Base-by-base conservation (phyloP, 805 yeast species). In the Wickerhamiella dianesei region DNA sequence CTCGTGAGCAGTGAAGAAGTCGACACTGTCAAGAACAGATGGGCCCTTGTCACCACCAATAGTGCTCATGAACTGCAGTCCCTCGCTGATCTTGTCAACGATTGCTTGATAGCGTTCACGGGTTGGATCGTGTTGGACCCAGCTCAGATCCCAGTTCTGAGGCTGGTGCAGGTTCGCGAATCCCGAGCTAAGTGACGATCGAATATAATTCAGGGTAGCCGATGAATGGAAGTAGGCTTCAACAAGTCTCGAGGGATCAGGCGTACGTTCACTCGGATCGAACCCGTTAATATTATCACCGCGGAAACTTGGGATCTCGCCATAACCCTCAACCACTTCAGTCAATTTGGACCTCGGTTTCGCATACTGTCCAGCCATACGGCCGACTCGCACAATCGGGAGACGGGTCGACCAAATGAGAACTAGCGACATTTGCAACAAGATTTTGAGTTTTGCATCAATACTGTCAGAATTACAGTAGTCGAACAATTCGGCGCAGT, bases 351-450 rank as follows among this genome's bases (percentile, higher is more conserved):
- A 65, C 19, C 72, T 58, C 1, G 72, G 72, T 56, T 67, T 67
- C 13, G 71, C 72, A 51, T 67, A 67, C 52, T 67, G 72, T 6
- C 72, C 72, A 2, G 72, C 72, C 41, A 67, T 67, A 18, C 72
- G 62, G 13, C 69, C 72, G 25, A 67, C 62, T 19, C 72, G 57
- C 16, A 65, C 62, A 14, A 67, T 55, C 2, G 72, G 72, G 41
- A 66, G 55, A 36, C 62, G 57, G 2, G 62, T 56, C n/a, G 71
- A 71, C 70, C 70, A 68, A 45, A 68, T 59, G n/a, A 67, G 59
- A 17, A 67, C 72, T 43, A 67, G 50, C 9, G 69, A 63, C 72
- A 67, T 67, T 48, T 67, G 72, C 48, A 67, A 54, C 45, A 67
- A 52, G 3, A 68, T 66, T 53, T 67, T 68, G 48, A 67, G 60